These are phyloP conservation scores for Hemisphaericaspora nanyangensis DNA, from an alignment of 805 yeast genomes.

Conservation along the genomic window DNA sequence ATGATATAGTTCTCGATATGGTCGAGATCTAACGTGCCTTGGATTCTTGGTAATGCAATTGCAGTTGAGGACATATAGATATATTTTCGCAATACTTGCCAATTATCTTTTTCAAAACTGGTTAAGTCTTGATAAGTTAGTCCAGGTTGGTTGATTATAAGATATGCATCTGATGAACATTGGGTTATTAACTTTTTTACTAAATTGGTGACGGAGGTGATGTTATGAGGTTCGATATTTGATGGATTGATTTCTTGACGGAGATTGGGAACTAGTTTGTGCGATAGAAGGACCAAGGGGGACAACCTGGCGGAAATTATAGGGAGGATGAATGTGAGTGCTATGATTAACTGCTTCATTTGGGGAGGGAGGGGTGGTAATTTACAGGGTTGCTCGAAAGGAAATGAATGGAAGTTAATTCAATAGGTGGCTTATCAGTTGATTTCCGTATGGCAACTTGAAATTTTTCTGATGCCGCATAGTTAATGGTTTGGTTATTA, in stretches of 20 bases:
- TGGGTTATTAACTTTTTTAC: conserved; percentile 32
- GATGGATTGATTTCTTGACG: conserved; percentile 18
- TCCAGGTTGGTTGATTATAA: conserved; percentile 39
- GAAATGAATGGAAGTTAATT: no score
- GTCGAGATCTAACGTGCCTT: conserved; percentile 39
- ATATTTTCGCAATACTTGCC: conserved; percentile 49
- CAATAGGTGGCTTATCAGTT: no score
- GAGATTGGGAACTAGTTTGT: conserved; percentile 32
- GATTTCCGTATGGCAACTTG: no score
- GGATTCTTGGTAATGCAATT: conserved; percentile 53
- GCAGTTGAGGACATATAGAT: conserved; percentile 57
- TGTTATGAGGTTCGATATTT: conserved; percentile 17
- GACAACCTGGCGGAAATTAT: background rate
- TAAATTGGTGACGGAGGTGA: conserved; percentile 27
- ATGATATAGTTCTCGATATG: conserved; percentile 39
- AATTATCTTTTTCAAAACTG: conserved; percentile 29
- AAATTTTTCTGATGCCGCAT: no score
- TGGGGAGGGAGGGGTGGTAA: no score
- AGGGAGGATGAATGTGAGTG: background rate
- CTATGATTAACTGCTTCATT: background rate
- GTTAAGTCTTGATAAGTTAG: conserved; percentile 26
- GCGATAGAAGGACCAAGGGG: conserved; percentile 39
- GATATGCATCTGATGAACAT: conserved; percentile 37
- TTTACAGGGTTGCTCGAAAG: no score
- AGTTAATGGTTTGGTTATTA: background rate